These are phyloP conservation scores for Melanomma pulvis-pyrius DNA, from an alignment of 495 filamentous ascomycete genomes.

Conservation along the genomic window DNA sequence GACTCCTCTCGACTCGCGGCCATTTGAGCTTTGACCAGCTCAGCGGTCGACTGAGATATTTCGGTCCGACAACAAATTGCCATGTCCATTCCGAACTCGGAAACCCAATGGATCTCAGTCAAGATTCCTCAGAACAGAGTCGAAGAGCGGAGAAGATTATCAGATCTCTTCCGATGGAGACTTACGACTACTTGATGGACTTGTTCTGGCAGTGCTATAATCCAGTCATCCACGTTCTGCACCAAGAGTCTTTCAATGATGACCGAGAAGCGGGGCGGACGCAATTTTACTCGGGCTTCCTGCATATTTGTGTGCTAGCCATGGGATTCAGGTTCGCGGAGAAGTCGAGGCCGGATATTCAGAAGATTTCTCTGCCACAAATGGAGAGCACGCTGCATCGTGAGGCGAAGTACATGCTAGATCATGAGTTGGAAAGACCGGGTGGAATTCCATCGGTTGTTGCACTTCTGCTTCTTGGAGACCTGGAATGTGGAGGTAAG, in stretches of 20 bases:
- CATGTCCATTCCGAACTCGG: slow-evolving; percentile 42
- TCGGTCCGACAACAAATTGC: slow-evolving; percentile 52
- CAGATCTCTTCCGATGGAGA: slow-evolving; percentile 47
- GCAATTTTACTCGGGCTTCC: slow-evolving; percentile 54
- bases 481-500: slow-evolving; percentile 51
- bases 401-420: slow-evolving; percentile 57
- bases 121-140: slow-evolving; percentile 44
- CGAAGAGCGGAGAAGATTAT: slow-evolving; percentile 52
- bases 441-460: slow-evolving; percentile 56
- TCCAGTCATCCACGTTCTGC: slow-evolving; percentile 50
- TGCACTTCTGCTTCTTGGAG: slow-evolving; percentile 54
- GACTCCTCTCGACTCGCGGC: slow-evolving; percentile 49
- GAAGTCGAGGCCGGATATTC: slow-evolving; percentile 52
- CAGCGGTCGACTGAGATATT: slow-evolving; percentile 51
- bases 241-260: slow-evolving; percentile 54
- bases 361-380: slow-evolving; percentile 49
- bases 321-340: slow-evolving; percentile 56
- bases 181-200: slow-evolving; percentile 56
- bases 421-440: slow-evolving; percentile 54
- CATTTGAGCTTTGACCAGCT: slow-evolving; percentile 52
- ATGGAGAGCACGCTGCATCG: slow-evolving; percentile 57
- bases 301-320: slow-evolving; percentile 57
- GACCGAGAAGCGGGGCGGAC: slow-evolving; percentile 50
- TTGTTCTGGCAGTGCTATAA: slow-evolving; percentile 59
- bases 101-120: slow-evolving; percentile 16